phyloP scores from a whole-genome alignment of 1,284 basidiomycete genomes.

The Rhodotorula sp. region DNA sequence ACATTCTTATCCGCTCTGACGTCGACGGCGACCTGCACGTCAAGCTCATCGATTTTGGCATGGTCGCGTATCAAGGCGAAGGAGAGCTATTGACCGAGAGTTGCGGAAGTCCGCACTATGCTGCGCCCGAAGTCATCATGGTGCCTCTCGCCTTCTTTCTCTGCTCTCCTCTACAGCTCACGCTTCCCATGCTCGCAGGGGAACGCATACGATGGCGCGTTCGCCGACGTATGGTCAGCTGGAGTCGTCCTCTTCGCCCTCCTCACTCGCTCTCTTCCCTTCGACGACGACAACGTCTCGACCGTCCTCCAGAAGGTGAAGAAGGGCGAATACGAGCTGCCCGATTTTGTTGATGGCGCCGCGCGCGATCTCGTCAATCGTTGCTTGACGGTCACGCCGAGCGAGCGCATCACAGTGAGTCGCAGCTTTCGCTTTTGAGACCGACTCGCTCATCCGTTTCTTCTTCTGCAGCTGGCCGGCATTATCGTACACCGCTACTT shows the following conservation, averaged over 20 bases:
- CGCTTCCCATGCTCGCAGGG: conserved; percentile 1
- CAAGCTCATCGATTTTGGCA: conserved; percentile 50
- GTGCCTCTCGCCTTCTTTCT: conserved; percentile 19
- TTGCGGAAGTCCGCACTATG: conserved; percentile 51
- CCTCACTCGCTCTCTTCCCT: conserved; percentile 45
- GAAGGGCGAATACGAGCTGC: conserved; percentile 46
- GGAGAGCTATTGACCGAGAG: conserved; percentile 48
- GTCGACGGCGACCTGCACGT: conserved; percentile 34
- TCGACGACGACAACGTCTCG: conserved; percentile 50
- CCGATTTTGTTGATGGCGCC: conserved; percentile 37
- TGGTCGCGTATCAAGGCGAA: conserved; percentile 47
- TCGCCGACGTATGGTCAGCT: conserved; percentile 50
- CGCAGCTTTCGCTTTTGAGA: no score
- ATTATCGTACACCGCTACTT: conserved; percentile 8
- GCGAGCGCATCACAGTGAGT: conserved; percentile 35
- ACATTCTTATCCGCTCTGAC: conserved; percentile 46
- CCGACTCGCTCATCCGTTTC: background rate
- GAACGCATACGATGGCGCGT: conserved; percentile 46
- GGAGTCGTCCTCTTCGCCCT: conserved; percentile 50
- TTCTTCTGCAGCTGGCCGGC: background rate
- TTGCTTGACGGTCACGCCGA: conserved; percentile 47
- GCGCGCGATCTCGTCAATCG: conserved; percentile 46
- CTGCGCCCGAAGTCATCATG: conserved; percentile 49
- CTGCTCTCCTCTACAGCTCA: background rate
- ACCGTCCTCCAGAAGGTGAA: conserved; percentile 46